These are phyloP conservation scores for Chaetomium tenue DNA, from an alignment of 495 filamentous ascomycete species.

Conservation along the genomic window DNA sequence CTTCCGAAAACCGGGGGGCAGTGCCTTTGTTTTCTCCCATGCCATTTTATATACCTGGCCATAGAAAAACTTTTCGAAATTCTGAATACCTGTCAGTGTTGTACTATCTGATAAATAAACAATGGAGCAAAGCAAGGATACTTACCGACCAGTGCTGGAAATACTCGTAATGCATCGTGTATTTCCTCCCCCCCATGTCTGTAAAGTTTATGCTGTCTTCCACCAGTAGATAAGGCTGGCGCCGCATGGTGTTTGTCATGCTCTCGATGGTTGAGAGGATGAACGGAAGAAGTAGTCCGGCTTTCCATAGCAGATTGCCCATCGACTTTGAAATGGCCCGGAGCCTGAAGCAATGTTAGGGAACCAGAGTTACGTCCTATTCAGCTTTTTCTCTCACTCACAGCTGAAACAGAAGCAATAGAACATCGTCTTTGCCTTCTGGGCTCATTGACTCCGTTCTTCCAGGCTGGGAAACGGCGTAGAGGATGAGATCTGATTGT, in stretches of 20 bases:
- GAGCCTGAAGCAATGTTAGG: neutral
- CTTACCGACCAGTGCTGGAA: neutral
- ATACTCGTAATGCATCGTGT: neutral
- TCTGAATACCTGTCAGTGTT: too few relatives aligned
- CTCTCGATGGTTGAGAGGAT: neutral
- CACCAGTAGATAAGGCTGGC: neutral
- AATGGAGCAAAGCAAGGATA: too few relatives aligned
- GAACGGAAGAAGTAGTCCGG: neutral
- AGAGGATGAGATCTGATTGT: neutral
- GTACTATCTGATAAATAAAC: too few relatives aligned
- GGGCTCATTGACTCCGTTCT: neutral
- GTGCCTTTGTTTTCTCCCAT: too few relatives aligned
- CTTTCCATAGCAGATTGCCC: neutral
- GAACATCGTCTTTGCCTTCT: neutral
- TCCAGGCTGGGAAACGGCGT: neutral
- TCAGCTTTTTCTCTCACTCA: neutral
- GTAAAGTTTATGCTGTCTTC: neutral
- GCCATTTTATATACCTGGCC: too few relatives aligned
- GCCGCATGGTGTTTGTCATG: neutral
- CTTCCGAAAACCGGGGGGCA: too few relatives aligned
- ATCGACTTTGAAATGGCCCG: neutral
- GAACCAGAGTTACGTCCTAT: neutral
- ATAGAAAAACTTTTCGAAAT: too few relatives aligned
- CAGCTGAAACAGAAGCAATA: neutral
- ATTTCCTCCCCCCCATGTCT: neutral